Evolutionary conservation across 768 basidiomycete species (phyloP), one percentile per base, ranked within the genome.

Genomic region (Ephemerocybe angulata): DNA sequence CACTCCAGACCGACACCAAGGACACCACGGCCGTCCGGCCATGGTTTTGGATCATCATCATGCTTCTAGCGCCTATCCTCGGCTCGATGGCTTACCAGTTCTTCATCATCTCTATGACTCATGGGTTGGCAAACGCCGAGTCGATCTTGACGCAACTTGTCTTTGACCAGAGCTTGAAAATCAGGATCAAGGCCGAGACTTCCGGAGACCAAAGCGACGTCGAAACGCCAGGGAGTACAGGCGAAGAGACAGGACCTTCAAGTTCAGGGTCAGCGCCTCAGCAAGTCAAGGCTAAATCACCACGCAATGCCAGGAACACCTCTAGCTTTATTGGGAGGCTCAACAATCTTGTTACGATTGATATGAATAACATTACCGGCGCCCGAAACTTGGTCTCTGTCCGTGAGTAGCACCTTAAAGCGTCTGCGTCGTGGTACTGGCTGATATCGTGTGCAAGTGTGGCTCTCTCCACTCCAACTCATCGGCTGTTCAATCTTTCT

Each of bases 311-410:
- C 31, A 58, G 63, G 25, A 57, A 21, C 19, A 25, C 57, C 4
- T 38, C 40, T 4, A 84, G 84, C 59, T 66, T 88, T 17, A 78
- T 83, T 38, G 88, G 87, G 13, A 86, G 81, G 63, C 84, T 90
- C 63, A 89, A 86, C 65, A 89, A 88, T 52, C 69, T 88, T 4
- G 79, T 88, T 50, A 82, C 86, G 10, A 82, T 83, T 2, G 88
- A 90, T 65, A 40, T 74, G 57, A 54, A 52, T 31, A 68, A 66
- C 54, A 72, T 76, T 44, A 62, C 65, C 22, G 64, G 65, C 28
- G 65, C 69, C 11, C 48, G 57, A 15, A 57, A 60, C 19, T 49
- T 58, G 29, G 13, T 60, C 11, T 37, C 52, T 15, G 17, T 56
- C n/a, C 8, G 60, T 61, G 27, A 41, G 57, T 42, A 33, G 17